These are phyloP conservation scores for Ophiostoma montium DNA, from an alignment of 2,329 filamentous ascomycete species.

Conservation along the genomic window DNA sequence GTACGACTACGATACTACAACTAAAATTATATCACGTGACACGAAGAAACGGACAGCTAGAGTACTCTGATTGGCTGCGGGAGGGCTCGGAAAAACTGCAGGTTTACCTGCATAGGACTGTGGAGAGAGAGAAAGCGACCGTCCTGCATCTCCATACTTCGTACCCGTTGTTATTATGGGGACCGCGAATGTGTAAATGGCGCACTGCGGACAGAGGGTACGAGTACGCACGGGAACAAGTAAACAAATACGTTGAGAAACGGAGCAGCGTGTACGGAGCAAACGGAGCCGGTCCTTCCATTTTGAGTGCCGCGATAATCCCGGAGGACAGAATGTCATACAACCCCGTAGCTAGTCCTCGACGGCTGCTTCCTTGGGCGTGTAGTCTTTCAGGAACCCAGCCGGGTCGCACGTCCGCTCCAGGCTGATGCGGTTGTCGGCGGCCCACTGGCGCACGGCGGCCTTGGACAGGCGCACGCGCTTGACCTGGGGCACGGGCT, in stretches of 20 bases:
- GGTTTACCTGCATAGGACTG: neutral
- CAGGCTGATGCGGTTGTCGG: conserved; percentile 45
- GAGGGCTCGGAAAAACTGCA: neutral
- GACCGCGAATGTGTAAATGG: too few relatives aligned
- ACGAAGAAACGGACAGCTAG: too few relatives aligned
- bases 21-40: too few relatives aligned
- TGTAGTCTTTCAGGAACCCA: conserved; percentile 60
- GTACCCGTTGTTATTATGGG: too few relatives aligned
- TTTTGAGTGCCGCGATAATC: too few relatives aligned
- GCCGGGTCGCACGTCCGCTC: conserved; percentile 55
- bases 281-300: too few relatives aligned
- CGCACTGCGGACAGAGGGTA: too few relatives aligned
- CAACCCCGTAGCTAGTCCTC: conserved; percentile 16
- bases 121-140: neutral
- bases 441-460: conserved; percentile 52
- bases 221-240: too few relatives aligned
- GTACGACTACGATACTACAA: too few relatives aligned
- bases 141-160: neutral
- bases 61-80: neutral
- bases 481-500: conserved; percentile 22
- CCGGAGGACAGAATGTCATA: too few relatives aligned
- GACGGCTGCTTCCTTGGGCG: conserved; percentile 26
- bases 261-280: neutral
- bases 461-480: conserved; percentile 39
- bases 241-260: neutral